Base-by-base conservation (phyloP, 768 basidiomycete species). In the Mycena latifolia region DNA sequence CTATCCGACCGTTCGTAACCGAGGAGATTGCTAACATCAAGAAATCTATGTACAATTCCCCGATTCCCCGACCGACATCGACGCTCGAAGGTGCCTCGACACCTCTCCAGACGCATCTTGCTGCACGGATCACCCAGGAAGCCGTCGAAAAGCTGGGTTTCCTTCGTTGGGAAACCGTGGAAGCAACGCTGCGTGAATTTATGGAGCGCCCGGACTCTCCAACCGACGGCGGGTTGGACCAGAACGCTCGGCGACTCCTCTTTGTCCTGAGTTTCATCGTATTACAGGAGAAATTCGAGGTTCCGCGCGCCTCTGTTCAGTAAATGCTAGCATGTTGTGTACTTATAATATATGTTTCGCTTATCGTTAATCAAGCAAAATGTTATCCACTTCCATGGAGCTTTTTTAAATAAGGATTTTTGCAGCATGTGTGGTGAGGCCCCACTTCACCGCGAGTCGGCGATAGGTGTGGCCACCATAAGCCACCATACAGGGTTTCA, bases 221-320 rank as follows among this genome's bases (percentile, higher is more conserved):
- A 2, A 28, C 60, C 2, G 52, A 61, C 20, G 60, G 60, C 0
- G 41, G 52, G 17, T 22, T 61, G 29, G 60, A 61, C 20, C 52
- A 20, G 2, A 45, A 47, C 22, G 60, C 41, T 2, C n/a, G 52
- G 17, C 39, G 39, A 24, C 24, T 61, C 24, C 31, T 61, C 14
- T 54, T 33, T 28, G 60, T 61, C 11, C 60, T 61, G 1, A 61
- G 60, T 28, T 54, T 54, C 31, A 61, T 61, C 52, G 60, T 61
- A 0, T 15, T 61, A 5, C 60, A 54, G 14, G 60, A 61, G 31
- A 41, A 33, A 33, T 61, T 61, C 14, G 29, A 22, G 20, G 11
- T 52, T 33, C 50, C 50, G 28, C 17, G 17, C 31, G 48, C 28
- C 18, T 18, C 12, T 27, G 24, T 15, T 5, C 24, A 25, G 37